Base-by-base conservation (phyloP, 1,284 basidiomycete genomes). In the Apiotrichum gamsii region DNA sequence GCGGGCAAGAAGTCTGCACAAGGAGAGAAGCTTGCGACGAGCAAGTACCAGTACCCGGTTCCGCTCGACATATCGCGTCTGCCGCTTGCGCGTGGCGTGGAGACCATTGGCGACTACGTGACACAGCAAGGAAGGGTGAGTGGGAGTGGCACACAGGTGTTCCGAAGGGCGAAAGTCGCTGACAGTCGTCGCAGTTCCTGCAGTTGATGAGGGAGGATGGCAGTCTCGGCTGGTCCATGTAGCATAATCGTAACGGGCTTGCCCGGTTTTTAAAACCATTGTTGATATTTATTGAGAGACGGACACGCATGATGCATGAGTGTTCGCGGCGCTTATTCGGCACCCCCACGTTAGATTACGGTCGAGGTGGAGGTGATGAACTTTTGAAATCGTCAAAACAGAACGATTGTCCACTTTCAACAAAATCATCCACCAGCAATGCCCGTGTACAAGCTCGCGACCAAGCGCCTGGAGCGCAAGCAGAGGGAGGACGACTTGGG, bases 1-100 rank as follows among this genome's bases (percentile, higher is more conserved):
- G 69, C 82, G 4, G 85, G 85, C 19, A 94, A 93, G 77, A 94
- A 93, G 72, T 86, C 82, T 44, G 80, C 84, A 0, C 63, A 84
- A 4, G 90, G 89, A 1, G 90, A 95, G 67, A 85, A 82, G 62
- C 78, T 85, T n/a, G 84, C 82, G 2, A 68, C 75, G 4, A 81
- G 79, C 35, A 57, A 55, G 35, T 44, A 58, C 20, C 52, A 50
- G 14, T 36, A 41, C 11, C 29, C 39, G 3, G 43, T 42, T 3
- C 56, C 50, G 13, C 50, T 66, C 37, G 63, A 67, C 40, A 39
- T 56, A 11, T 53, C 53, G 13, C 51, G 65, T 38, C 53, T 65
- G 25, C 56, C 60, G 4, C 43, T 64, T 3, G 60, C 57, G 1
- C 52, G 64, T 20, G 65, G 64, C 3, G 57, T 66, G 6, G 45